These are phyloP conservation scores for Triangularia verruculosa DNA, from an alignment of 2,329 filamentous ascomycete species.

Conservation along the genomic window DNA sequence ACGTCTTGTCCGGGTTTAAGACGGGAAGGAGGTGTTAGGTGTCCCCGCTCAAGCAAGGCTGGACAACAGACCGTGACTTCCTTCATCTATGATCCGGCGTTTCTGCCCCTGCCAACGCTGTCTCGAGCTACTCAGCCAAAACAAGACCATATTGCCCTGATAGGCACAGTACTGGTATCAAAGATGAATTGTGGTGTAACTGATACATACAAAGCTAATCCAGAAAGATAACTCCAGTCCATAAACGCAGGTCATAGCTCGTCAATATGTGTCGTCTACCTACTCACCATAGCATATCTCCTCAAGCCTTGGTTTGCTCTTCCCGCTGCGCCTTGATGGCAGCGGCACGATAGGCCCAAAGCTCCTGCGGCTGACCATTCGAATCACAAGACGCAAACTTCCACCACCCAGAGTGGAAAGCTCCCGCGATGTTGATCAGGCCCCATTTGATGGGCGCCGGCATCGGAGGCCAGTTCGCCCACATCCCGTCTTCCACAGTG, in stretches of 20 bases:
- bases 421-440: slow-evolving; percentile 56
- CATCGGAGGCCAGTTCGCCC: slow-evolving; percentile 64
- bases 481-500: slow-evolving; percentile 56
- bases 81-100: background rate
- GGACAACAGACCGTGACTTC: background rate
- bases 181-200: background rate
- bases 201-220: background rate
- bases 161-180: background rate
- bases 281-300: background rate
- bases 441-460: slow-evolving; percentile 58
- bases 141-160: background rate
- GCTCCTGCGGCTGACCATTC: slow-evolving; percentile 49
- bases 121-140: background rate
- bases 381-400: slow-evolving; percentile 62
- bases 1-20: background rate
- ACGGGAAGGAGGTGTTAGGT: background rate
- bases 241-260: background rate
- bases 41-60: background rate
- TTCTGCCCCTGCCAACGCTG: background rate
- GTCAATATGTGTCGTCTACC: background rate
- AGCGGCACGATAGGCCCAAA: slow-evolving; percentile 46
- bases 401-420: slow-evolving; percentile 58
- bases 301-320: slow-evolving; percentile 11
- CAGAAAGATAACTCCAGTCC: background rate
- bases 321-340: slow-evolving; percentile 11